phyloP scores from a whole-genome alignment of 306 rosid genomes.

The Gleditsia sinensis region DNA sequence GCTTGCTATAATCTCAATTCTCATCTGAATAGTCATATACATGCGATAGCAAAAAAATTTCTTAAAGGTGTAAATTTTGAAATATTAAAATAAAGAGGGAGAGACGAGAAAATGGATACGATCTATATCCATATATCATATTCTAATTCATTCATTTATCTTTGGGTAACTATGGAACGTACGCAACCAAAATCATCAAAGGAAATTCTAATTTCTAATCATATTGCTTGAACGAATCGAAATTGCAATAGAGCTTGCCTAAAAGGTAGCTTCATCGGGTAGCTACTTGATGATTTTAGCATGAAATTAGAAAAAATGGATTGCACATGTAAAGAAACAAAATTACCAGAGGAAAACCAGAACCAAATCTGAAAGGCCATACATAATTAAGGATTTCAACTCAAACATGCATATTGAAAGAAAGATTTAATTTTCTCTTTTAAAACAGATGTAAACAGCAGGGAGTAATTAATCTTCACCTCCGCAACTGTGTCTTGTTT shows the following conservation, averaged over 20 bases:
- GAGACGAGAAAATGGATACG: no score
- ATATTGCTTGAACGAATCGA: not conserved
- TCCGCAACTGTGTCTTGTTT: slow-evolving; percentile 33
- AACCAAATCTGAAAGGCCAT: slow-evolving; percentile 1
- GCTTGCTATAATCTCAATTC: no score
- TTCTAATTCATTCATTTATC: no score
- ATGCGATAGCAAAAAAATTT: not conserved
- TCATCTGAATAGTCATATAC: not conserved
- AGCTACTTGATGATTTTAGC: not conserved
- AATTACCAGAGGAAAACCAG: not conserved
- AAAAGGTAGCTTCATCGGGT: not conserved
- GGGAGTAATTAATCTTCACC: slow-evolving; percentile 39
- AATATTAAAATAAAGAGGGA: no score
- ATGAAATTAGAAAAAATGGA: not conserved
- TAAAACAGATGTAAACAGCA: not conserved
- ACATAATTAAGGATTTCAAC: not conserved
- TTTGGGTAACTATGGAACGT: no score
- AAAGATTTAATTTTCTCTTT: not conserved
- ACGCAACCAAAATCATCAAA: no score
- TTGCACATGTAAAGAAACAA: not conserved
- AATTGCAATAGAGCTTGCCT: not conserved
- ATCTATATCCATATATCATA: no score
- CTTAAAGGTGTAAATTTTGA: not conserved
- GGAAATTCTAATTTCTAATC: not conserved
- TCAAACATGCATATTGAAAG: not conserved